A percentile compares a stretch with the other conserved stretches of the same genome.
Conservation (phyloP, 208 protist species). For the Leishmania mexicana region DNA sequence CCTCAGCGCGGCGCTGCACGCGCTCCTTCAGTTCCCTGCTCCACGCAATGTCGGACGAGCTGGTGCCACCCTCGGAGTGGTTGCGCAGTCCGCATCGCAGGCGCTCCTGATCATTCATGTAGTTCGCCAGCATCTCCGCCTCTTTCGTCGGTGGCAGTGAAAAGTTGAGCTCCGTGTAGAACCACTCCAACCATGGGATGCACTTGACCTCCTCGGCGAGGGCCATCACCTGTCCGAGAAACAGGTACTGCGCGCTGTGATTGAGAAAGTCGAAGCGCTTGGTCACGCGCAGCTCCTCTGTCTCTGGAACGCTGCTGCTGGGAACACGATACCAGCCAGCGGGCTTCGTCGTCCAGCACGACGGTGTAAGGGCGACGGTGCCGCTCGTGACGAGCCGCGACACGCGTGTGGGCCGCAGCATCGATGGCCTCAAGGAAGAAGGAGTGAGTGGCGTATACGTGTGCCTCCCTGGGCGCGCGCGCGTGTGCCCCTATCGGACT, state of each 20-base stretch:
- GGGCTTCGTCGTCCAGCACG: slow-evolving; percentile 62
- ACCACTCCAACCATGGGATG: slow-evolving; percentile 81
- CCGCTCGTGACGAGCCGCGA: slow-evolving; percentile 15
- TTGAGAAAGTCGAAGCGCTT: slow-evolving; percentile 86
- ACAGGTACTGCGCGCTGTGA: slow-evolving; percentile 80
- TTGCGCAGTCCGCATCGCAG: slow-evolving; percentile 80
- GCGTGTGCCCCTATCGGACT: too few species aligned
- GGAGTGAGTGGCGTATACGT: neutral
- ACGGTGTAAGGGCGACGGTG: slow-evolving; percentile 45
- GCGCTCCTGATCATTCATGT: slow-evolving; percentile 87
- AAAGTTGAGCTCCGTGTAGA: slow-evolving; percentile 78
- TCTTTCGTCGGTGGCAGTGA: slow-evolving; percentile 64
- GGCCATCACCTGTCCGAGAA: slow-evolving; percentile 82
- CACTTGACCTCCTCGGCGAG: slow-evolving; percentile 79
- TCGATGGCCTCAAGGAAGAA: neutral
- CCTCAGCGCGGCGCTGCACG: slow-evolving; percentile 47
- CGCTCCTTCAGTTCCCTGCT: slow-evolving; percentile 66
- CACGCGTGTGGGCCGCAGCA: slow-evolving; percentile 10
- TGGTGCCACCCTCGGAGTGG: slow-evolving; percentile 59
- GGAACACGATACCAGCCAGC: slow-evolving; percentile 73
- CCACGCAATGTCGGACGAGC: slow-evolving; percentile 65
- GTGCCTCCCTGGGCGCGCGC: neutral
- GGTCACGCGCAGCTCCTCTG: slow-evolving; percentile 57
- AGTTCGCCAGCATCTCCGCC: slow-evolving; percentile 78
- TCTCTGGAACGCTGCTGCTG: slow-evolving; percentile 34